Percentiles rank a stretch among this genome's conserved stretches.
These are phyloP conservation scores for Penicillium sp. DNA, from an alignment of 2,329 filamentous ascomycete species.

Conservation along the genomic window DNA sequence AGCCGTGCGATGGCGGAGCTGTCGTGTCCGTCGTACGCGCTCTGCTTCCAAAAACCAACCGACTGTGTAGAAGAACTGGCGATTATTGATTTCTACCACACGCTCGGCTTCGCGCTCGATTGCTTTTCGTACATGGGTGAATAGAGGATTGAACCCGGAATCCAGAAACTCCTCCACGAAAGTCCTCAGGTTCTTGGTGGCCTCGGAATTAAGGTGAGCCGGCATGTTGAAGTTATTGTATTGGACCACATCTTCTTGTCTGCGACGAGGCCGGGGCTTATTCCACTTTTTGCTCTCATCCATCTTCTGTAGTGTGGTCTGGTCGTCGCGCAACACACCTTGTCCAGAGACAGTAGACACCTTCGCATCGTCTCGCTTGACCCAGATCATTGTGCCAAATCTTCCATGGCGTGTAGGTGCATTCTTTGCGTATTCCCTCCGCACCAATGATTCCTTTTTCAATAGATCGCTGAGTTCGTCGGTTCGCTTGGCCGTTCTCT, in stretches of 20 bases:
- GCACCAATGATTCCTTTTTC: conserved; percentile 79
- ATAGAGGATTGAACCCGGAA: conserved; percentile 89
- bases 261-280: conserved; percentile 65
- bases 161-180: conserved; percentile 95
- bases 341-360: conserved; percentile 86
- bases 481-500: conserved; percentile 66
- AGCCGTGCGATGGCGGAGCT: conserved; percentile 51
- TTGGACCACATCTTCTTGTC: conserved; percentile 59
- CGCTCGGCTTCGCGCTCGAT: conserved; percentile 87
- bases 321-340: conserved; percentile 71
- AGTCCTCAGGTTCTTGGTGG: conserved; percentile 70
- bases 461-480: conserved; percentile 73
- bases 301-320: conserved; percentile 78
- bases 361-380: conserved; percentile 81
- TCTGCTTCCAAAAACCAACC: conserved; percentile 92
- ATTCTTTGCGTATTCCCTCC: conserved; percentile 70
- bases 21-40: conserved; percentile 64
- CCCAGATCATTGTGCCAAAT: conserved; percentile 97
- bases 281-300: conserved; percentile 88
- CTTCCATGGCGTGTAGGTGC: conserved; percentile 86
- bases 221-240: conserved; percentile 73
- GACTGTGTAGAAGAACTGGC: conserved; percentile 88
- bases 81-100: conserved; percentile 70
- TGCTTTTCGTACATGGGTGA: conserved; percentile 79
- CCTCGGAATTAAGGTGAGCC: conserved; percentile 66